Evolutionary conservation across 2,329 filamentous ascomycete species (phyloP).

Genomic region (Apiospora rasikravindrae): DNA sequence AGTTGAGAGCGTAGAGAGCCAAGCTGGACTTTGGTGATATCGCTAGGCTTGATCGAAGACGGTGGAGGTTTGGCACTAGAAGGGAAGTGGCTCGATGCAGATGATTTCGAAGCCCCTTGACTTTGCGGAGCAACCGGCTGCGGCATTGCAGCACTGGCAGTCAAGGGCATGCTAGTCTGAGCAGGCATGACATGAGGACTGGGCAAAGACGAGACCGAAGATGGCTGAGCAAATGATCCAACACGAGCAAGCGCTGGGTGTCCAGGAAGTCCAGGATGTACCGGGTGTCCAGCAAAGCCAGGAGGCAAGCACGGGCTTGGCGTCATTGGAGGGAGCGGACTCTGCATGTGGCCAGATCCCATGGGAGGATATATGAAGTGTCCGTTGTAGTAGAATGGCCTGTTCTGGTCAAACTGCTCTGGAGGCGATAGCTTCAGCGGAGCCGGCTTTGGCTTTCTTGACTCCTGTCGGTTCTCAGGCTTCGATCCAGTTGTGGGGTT

Average conservation of each 20-base stretch:
- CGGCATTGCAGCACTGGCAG: neutral
- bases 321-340: slow-evolving; percentile 29
- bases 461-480: slow-evolving; percentile 29
- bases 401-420: slow-evolving; percentile 52
- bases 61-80: slow-evolving; percentile 47
- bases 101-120: slow-evolving; percentile 28
- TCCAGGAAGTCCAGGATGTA: slow-evolving; percentile 24
- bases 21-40: slow-evolving; percentile 66
- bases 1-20: slow-evolving; percentile 57
- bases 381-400: slow-evolving; percentile 52
- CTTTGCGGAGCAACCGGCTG: neutral
- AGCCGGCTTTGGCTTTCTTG: slow-evolving; percentile 39
- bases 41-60: slow-evolving; percentile 65
- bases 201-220: slow-evolving; percentile 25
- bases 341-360: slow-evolving; percentile 25
- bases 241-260: slow-evolving; percentile 28
- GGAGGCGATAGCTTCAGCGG: slow-evolving; percentile 45
- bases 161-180: slow-evolving; percentile 11
- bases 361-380: slow-evolving; percentile 48
- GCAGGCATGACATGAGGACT: slow-evolving; percentile 25
- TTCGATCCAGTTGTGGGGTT: slow-evolving; percentile 24
- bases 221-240: slow-evolving; percentile 26
- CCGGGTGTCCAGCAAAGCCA: slow-evolving; percentile 28
- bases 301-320: slow-evolving; percentile 30
- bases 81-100: slow-evolving; percentile 4